Evolutionary conservation across 176 grass and related monocot genomes (phyloP), one percentile per base, ranked within the genome.

Genomic region (Chloris gayana): DNA sequence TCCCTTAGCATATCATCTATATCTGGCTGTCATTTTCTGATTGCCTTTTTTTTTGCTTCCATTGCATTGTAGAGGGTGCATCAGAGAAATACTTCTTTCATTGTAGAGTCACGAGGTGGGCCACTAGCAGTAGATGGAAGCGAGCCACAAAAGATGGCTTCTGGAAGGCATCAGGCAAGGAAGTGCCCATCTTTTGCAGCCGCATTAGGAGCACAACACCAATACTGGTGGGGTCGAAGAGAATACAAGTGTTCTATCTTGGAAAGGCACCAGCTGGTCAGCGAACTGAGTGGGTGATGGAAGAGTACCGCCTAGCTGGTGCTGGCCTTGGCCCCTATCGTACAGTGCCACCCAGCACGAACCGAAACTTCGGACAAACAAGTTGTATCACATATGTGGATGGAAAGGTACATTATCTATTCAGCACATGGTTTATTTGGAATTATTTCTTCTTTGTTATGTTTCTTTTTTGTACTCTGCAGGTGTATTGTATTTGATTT

Each of bases 281-380:
- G 49, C 75, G 70, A 9, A 95, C 89, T 2, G 64, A 75, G 25
- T 92, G 85, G 89, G 79, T 86, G 25, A 95, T 95, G 89, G 41
- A 88, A 2, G 93, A 95, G 45, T 92, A 90, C 27, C 34, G 60
- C 9, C 89, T 94, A 9, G 57, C 75, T 26, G 38, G 67, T 2
- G 17, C 51, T 26, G 35, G 81, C 39, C 9, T 79, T 0, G 4
- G 37, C 19, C 73, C 82, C 0, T 84, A n/a, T 53, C 63, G 13
- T 3, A 18, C 32, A 3, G 19, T 42, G 17, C 8, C 0, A 10
- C 21, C 21, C 53, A n/a, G 53, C 53, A n/a, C 21, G 5, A 56
- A 56, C 21, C 22, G n/a, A 9, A 9, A 56, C 53, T 9, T 11
- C 2, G 53, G 6, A 9, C 53, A 56, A 56, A 51, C 5, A 15